Evolutionary conservation across 2,329 filamentous ascomycete genomes (phyloP).

Genomic region (Penicillium polonicum): DNA sequence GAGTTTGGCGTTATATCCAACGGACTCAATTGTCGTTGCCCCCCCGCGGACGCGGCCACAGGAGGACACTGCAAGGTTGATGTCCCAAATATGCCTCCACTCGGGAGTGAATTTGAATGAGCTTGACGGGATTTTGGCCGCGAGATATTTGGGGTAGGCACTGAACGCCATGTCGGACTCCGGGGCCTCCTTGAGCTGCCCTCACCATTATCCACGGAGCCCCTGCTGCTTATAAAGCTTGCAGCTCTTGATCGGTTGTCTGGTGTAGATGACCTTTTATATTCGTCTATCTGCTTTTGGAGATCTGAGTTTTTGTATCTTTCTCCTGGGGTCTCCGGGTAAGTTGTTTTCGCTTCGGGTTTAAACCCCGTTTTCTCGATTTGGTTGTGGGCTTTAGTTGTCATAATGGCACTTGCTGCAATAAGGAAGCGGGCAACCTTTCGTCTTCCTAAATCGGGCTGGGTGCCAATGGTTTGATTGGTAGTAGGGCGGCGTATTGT

Average conservation of each 20-base stretch:
- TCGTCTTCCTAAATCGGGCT: constrained; percentile 34
- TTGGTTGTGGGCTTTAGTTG: constrained; percentile 49
- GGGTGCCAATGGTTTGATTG: constrained; percentile 7
- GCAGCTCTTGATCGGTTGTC: constrained; percentile 14
- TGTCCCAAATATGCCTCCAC: background rate
- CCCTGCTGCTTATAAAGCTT: background rate
- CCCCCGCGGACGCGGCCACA: background rate
- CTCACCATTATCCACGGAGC: constrained; percentile 16
- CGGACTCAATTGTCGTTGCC: background rate
- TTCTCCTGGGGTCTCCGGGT: constrained; percentile 59
- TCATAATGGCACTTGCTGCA: constrained; percentile 47
- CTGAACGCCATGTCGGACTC: constrained; percentile 7
- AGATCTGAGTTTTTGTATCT: constrained; percentile 41
- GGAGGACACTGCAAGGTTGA: background rate
- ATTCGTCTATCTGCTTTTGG: constrained; percentile 37
- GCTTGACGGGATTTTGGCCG: background rate
- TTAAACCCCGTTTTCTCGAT: constrained; percentile 53
- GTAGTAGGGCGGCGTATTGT: background rate
- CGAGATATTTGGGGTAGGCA: constrained; percentile 6
- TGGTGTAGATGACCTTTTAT: constrained; percentile 35
- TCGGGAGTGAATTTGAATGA: constrained; percentile 16
- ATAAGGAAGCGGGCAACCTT: constrained; percentile 48
- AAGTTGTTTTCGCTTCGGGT: constrained; percentile 49
- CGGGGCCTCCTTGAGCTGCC: constrained; percentile 9
- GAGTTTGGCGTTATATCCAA: background rate